Base-by-base conservation (phyloP, 345 rosid genomes). In the Syzygium jambos region DNA sequence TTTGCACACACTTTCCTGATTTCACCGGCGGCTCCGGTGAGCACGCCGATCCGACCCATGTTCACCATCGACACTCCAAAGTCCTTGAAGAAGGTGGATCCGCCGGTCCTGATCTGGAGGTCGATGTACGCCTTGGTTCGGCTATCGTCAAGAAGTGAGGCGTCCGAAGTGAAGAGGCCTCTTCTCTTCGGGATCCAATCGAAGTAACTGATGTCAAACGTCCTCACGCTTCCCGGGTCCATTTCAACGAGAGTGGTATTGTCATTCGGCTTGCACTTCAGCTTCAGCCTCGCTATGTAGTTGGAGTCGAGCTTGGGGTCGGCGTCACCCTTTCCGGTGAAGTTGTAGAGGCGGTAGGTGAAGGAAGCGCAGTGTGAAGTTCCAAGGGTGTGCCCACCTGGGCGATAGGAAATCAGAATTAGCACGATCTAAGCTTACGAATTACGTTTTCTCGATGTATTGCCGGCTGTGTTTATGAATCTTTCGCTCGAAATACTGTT, bases 221-320 rank as follows among this genome's bases (percentile, higher is more conserved):
- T 93, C 92, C 52, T 92, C 59, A 87, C 89, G 78, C 97, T 93
- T 38, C 96, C 96, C 0, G 97, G 98, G 84, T 95, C 96, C 96
- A 95, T 94, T 82, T 94, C 96, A 10, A 92, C 93, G 7, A 93
- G 88, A 15, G 95, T 91, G 1, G 84, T 94, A 6, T 15, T 52
- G 86, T 95, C 97, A 9, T 88, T 87, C 1, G 87, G 94, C 85
- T 88, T 90, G 90, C 97, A 94, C 87, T 82, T 94, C 11, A 3
- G 14, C 87, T 88, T 90, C 65, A 95, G 89, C 25, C 9, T 86
- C 4, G 53, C 54, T 14, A 92, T 85, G 68, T 90, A 91, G 54
- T 89, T 88, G 5, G 91, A 82, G 85, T 95, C 95, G 52, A 95
- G 84, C 30, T 55, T 88, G 15, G 95, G 96, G 49, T 95, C 98